Conservation (phyloP, 257 asterid species). For the Solanum piurae region DNA sequence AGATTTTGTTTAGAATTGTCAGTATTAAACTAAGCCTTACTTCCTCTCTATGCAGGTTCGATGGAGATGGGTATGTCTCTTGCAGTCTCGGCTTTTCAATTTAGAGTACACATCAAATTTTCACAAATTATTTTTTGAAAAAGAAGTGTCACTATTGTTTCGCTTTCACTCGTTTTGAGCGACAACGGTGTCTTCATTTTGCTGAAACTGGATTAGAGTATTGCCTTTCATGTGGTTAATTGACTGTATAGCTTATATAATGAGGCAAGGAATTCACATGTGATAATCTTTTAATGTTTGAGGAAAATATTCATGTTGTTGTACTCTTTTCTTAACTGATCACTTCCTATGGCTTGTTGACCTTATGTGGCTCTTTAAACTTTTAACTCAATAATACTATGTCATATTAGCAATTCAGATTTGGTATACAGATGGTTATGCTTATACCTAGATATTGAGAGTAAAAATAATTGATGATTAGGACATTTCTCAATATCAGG, state of each 20-base stretch:
- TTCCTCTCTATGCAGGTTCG: slow-evolving; percentile 64
- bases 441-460: background rate
- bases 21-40: slow-evolving; percentile 5
- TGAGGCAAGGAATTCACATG: background rate
- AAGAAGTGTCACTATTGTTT: background rate
- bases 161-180: background rate
- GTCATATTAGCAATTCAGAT: background rate
- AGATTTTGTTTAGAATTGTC: background rate
- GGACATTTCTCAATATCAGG: background rate
- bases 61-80: slow-evolving; percentile 85
- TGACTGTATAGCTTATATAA: background rate
- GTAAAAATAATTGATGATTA: background rate
- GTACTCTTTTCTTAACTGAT: background rate
- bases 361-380: background rate
- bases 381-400: background rate
- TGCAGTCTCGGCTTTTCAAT: background rate
- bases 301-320: background rate
- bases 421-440: background rate
- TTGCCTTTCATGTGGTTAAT: background rate
- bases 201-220: background rate
- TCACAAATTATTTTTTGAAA: background rate
- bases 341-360: background rate
- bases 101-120: background rate
- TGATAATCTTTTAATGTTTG: background rate
- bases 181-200: background rate